Evolutionary conservation across 257 asterid genomes (phyloP).

Genomic region (Fraxinus excelsior): DNA sequence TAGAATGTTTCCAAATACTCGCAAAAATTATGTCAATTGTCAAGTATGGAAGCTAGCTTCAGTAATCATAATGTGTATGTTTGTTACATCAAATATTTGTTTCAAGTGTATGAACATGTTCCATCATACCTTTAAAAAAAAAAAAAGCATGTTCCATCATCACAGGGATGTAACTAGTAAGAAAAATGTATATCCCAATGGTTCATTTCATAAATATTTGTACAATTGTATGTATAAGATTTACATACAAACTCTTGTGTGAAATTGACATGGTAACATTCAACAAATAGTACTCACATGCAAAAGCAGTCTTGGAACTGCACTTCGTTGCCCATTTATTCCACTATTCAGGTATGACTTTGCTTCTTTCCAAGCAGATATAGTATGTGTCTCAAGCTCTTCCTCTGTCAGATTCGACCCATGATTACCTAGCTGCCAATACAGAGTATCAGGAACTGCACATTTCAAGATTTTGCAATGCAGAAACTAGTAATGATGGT

Average conservation of each 20-base stretch:
- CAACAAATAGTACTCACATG: conserved; percentile 54
- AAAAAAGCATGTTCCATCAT: conserved; percentile 15
- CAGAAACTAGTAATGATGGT: background rate
- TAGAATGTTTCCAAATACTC: conserved; percentile 5
- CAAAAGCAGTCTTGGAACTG: conserved; percentile 59
- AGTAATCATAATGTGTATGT: background rate
- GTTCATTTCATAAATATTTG: background rate
- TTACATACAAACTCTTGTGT: background rate
- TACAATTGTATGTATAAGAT: background rate
- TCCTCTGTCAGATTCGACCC: conserved; percentile 85
- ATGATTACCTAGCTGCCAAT: conserved; percentile 65
- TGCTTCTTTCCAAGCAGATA: conserved; percentile 87
- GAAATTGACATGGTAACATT: conserved; percentile 8
- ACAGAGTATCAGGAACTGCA: background rate
- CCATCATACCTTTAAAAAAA: too few relatives aligned
- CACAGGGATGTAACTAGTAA: background rate
- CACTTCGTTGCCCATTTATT: conserved; percentile 51
- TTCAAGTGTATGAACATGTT: background rate
- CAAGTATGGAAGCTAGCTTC: background rate
- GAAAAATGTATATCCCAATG: background rate
- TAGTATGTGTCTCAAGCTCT: conserved; percentile 87
- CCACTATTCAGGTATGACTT: conserved; percentile 54
- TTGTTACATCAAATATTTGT: background rate
- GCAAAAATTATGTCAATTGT: conserved; percentile 5
- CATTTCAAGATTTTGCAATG: background rate